A percentile compares a stretch with the other conserved stretches of the same genome.
Conservation (phyloP, 2,329 filamentous ascomycete genomes). For the Daldinia eschscholtzii region DNA sequence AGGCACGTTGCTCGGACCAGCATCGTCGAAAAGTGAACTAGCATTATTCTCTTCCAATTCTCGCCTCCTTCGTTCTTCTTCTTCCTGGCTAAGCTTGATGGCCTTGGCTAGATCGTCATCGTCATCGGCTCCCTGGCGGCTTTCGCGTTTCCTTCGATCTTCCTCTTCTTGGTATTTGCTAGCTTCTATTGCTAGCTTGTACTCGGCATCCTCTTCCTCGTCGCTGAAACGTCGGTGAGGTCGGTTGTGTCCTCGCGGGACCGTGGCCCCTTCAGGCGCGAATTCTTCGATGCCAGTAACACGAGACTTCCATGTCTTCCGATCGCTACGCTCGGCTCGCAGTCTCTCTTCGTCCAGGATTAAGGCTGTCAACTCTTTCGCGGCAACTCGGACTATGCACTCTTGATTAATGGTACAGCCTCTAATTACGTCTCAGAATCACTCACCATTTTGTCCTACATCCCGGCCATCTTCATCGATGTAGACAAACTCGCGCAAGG, state of each 20-base stretch:
- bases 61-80: conserved; percentile 88
- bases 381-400: conserved; percentile 85
- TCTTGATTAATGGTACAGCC: conserved; percentile 49
- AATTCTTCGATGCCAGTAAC: conserved; percentile 94
- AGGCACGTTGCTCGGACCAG: conserved; percentile 68
- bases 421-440: conserved; percentile 32
- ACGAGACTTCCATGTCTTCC: conserved; percentile 96
- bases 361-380: conserved; percentile 93
- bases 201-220: conserved; percentile 91
- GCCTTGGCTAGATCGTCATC: conserved; percentile 95
- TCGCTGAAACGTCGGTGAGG: conserved; percentile 64
- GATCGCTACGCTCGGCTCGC: conserved; percentile 88
- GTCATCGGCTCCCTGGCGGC: conserved; percentile 72
- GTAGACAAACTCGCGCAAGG: conserved; percentile 95
- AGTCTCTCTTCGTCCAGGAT: conserved; percentile 94
- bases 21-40: conserved; percentile 88
- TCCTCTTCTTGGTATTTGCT: conserved; percentile 97
- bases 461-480: conserved; percentile 95
- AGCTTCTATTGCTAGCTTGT: conserved; percentile 89
- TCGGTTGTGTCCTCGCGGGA: conserved; percentile 57
- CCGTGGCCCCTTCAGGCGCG: conserved; percentile 60
- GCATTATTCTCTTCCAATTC: conserved; percentile 91
- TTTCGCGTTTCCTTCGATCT: conserved; percentile 79
- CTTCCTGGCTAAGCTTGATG: conserved; percentile 92
- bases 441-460: conserved; percentile 93